Percentiles rank a stretch among this genome's conserved stretches.
Evolutionary conservation across 495 filamentous ascomycete species (phyloP).

Genomic region (Amniculicola lignicola): DNA sequence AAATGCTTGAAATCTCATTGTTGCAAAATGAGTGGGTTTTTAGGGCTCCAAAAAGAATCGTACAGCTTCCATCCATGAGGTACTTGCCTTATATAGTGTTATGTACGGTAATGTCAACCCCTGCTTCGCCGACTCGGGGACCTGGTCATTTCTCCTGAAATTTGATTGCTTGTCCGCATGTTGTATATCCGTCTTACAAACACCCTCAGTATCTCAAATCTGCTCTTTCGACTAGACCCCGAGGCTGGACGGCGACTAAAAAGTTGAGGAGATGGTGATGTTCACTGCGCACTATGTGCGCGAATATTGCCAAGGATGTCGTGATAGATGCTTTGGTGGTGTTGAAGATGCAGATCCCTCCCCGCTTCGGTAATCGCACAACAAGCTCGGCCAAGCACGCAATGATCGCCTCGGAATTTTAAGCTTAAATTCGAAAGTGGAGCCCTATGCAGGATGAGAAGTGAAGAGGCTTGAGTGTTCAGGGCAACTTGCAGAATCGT

Average conservation of each 20-base stretch:
- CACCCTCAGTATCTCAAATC: no score
- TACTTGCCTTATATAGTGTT: no score
- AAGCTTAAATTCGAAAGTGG: constrained; percentile 23
- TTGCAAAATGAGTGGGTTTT: no score
- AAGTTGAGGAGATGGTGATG: not conserved
- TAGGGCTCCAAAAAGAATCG: no score
- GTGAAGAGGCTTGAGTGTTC: no score
- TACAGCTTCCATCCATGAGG: no score
- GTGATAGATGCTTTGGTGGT: constrained; percentile 20
- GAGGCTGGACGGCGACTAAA: not conserved
- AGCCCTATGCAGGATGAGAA: no score
- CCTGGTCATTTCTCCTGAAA: not conserved
- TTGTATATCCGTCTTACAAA: no score
- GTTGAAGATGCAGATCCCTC: constrained; percentile 3
- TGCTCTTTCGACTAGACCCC: not conserved
- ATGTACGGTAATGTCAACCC: no score
- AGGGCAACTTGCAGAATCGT: no score
- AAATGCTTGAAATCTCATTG: constrained; percentile 13
- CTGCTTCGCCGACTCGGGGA: no score
- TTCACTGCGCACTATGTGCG: constrained; percentile 7
- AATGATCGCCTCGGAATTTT: not conserved
- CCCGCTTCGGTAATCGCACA: not conserved
- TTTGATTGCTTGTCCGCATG: constrained; percentile 3
- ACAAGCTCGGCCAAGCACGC: constrained; percentile 2
- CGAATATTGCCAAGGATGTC: constrained; percentile 21